Evolutionary conservation across 768 basidiomycete genomes (phyloP).

Genomic region (Suillus discolor): DNA sequence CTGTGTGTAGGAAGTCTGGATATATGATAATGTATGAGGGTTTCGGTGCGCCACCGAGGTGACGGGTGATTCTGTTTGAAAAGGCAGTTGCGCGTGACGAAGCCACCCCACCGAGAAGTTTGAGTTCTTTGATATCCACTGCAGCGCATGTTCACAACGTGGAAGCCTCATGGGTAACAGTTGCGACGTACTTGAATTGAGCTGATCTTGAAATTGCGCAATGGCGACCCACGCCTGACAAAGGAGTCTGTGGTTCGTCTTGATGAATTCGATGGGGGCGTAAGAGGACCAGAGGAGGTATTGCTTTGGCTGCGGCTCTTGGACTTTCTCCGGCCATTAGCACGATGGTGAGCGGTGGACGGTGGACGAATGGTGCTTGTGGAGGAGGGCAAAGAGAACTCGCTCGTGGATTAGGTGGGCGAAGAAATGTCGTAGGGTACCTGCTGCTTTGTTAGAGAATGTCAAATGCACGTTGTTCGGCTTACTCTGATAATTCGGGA

Average conservation of each 20-base stretch:
- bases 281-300: slow-evolving; percentile 61
- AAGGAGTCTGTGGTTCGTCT: slow-evolving; percentile 66
- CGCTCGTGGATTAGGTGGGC: slow-evolving; percentile 35
- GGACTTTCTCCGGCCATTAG: slow-evolving; percentile 45
- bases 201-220: slow-evolving; percentile 92
- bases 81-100: too few species aligned
- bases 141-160: slow-evolving; percentile 7
- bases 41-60: too few species aligned
- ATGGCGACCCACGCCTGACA: slow-evolving; percentile 82
- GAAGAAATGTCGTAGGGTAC: too few species aligned
- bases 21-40: too few species aligned
- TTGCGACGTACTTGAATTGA: slow-evolving; percentile 80
- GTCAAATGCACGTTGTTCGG: too few species aligned
- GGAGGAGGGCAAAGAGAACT: slow-evolving; percentile 76
- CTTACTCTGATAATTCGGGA: too few species aligned
- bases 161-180: slow-evolving; percentile 9
- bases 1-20: too few species aligned
- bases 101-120: slow-evolving; percentile 90
- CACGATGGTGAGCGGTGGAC: slow-evolving; percentile 49
- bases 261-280: slow-evolving; percentile 58
- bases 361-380: slow-evolving; percentile 76
- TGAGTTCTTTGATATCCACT: slow-evolving; percentile 99
- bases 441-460: too few species aligned
- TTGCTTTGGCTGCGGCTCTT: slow-evolving; percentile 42
- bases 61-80: too few species aligned